A percentile compares a stretch with the other conserved stretches of the same genome.
phyloP scores from a whole-genome alignment of 805 yeast species.

The Spathaspora hagerdaliae region DNA sequence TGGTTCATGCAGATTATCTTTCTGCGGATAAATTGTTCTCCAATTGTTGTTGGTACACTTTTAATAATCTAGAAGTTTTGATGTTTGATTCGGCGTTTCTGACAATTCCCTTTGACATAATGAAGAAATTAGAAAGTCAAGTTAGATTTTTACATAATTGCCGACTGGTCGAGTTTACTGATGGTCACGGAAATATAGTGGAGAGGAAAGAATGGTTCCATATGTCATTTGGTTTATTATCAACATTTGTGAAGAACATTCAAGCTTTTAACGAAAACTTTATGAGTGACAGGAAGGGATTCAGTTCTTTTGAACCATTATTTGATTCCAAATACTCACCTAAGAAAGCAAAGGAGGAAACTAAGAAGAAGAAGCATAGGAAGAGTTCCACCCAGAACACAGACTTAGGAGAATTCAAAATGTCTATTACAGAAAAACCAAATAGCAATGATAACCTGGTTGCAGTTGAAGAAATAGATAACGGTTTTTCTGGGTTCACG shows the following conservation, averaged over 20 bases:
- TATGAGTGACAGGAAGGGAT: constrained; percentile 33
- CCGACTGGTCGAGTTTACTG: constrained; percentile 17
- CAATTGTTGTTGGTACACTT: constrained; percentile 65
- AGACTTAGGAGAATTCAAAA: constrained; percentile 22
- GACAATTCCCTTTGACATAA: constrained; percentile 23
- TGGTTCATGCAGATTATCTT: constrained; percentile 50
- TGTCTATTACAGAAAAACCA: constrained; percentile 13
- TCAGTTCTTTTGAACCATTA: constrained; percentile 29
- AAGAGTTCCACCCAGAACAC: constrained; percentile 19
- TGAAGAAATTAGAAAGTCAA: constrained; percentile 24
- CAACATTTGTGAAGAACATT: constrained; percentile 17
- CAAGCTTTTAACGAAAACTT: constrained; percentile 24
- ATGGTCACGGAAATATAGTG: constrained; percentile 13
- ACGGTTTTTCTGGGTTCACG: constrained; percentile 20
- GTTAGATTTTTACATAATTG: constrained; percentile 25
- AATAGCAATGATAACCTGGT: constrained; percentile 13
- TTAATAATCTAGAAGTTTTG: constrained; percentile 58
- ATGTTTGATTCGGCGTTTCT: constrained; percentile 42
- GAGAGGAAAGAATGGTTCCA: constrained; percentile 17
- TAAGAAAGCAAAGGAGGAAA: constrained; percentile 7
- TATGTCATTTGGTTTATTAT: constrained; percentile 13
- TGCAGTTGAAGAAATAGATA: constrained; percentile 12
- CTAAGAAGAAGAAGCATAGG: constrained; percentile 18
- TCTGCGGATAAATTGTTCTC: constrained; percentile 53
- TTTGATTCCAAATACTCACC: constrained; percentile 26